phyloP scores from a whole-genome alignment of 352 stramenopile genomes.

The Aphanomyces stellatus region DNA sequence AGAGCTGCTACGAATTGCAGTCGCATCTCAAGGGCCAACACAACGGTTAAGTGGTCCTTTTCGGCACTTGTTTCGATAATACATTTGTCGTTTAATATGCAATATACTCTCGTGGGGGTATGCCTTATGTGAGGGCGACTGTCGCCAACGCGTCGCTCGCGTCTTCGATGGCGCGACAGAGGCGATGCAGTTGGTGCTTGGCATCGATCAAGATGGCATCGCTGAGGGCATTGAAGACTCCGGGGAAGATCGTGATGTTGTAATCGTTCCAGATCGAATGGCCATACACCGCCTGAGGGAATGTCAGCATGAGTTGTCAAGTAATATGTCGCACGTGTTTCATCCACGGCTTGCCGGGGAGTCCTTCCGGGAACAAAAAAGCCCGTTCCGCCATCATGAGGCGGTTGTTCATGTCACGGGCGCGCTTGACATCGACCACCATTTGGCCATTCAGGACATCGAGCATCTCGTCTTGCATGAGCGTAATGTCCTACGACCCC shows the following conservation, averaged over 20 bases:
- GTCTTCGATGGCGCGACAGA: conserved; percentile 75
- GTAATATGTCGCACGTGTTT: conserved; percentile 80
- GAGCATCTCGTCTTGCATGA: conserved; percentile 50
- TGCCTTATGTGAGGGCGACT: conserved; percentile 9
- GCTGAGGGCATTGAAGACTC: conserved; percentile 65
- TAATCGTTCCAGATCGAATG: conserved; percentile 82
- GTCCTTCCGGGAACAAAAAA: conserved; percentile 57
- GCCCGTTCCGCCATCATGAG: conserved; percentile 73
- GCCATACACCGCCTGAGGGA: conserved; percentile 62
- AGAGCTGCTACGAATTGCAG: conserved; percentile 85
- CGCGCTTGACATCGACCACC: conserved; percentile 61
- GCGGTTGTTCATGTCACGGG: conserved; percentile 78
- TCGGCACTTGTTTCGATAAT: neutral
- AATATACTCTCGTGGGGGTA: too few species aligned
- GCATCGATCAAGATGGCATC: conserved; percentile 57
- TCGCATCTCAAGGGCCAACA: conserved; percentile 74
- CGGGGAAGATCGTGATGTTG: conserved; percentile 59
- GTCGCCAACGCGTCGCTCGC: conserved; percentile 61
- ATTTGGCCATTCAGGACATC: conserved; percentile 51
- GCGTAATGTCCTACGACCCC: conserved; percentile 33
- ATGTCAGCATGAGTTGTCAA: too few species aligned
- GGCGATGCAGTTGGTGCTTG: conserved; percentile 62
- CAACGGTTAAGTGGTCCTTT: neutral
- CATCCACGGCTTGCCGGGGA: conserved; percentile 68
- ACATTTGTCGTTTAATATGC: neutral